Evolutionary conservation across 225 moss, liverwort and hornwort genomes (phyloP), one percentile per base, ranked within the genome.

Genomic region (Marchantia paleacea): DNA sequence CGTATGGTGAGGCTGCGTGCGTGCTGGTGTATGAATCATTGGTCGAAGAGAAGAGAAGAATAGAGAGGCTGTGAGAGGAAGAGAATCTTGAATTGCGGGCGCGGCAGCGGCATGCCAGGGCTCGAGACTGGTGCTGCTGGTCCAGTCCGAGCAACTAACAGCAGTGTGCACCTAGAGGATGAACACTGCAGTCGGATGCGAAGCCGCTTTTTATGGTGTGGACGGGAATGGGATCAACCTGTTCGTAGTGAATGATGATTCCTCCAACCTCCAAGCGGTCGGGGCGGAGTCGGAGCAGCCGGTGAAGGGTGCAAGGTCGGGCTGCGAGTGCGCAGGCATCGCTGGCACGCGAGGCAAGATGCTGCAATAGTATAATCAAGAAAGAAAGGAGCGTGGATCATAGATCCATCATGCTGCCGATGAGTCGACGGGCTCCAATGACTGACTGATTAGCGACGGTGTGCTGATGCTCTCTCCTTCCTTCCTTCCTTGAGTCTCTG

Each of bases 341-440:
- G 69, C 69, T 70, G 69, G 69, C 66, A 30, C 10, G 66, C 68
- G 26, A 66, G 66, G 25, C 31, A 47, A 69, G 69, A 69, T 15
- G 39, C 29, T 26, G 39, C 39, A 39, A 39, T 39, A 39, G 39
- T 2, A 66, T 16, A 20, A 19, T 16, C 60, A 20, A 22, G 62
- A 62, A 24, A 62, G 68, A 9, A 3, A 68, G 16, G 30, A 31
- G 16, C 10, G 30, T 12, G 14, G 68, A 13, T 31, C 9, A 68
- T 68, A 31, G 30, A 31, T 28, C 66, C 66, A 22, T 39, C 69
- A 29, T 70, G 69, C 39, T 70, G 39, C 11, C 25, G 66, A 11
- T 20, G 66, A 66, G 29, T 7, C 12, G 69, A 70, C 69, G 6
- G 19, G 28, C 47, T 68, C 30, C 31, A 14, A 25, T 68, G 28